Evolutionary conservation across 805 yeast species (phyloP).

Genomic region (Pichia deserticola): DNA sequence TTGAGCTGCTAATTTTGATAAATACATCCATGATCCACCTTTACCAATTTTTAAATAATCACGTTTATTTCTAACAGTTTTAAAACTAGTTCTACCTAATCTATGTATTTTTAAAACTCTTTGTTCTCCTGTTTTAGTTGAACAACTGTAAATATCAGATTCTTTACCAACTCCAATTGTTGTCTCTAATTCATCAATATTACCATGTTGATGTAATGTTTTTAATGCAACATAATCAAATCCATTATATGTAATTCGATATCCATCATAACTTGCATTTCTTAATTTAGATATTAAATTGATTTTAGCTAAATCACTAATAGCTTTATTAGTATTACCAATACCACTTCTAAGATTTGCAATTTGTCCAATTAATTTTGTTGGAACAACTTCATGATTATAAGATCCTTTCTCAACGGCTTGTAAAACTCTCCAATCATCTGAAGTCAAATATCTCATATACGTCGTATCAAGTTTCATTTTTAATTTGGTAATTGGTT

Average conservation of each 20-base stretch:
- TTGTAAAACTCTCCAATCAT: conserved; percentile 81
- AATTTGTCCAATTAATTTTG: conserved; percentile 68
- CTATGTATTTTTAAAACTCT: conserved; percentile 86
- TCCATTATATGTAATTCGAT: conserved; percentile 80
- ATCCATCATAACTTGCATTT: conserved; percentile 95
- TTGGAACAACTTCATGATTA: conserved; percentile 93
- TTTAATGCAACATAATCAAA: conserved; percentile 88
- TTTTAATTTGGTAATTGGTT: conserved; percentile 14
- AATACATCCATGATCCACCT: conserved; percentile 85
- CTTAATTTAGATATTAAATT: conserved; percentile 70
- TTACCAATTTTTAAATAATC: conserved; percentile 76
- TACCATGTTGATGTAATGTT: conserved; percentile 67
- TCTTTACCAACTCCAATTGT: conserved; percentile 97
- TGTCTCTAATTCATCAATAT: conserved; percentile 71
- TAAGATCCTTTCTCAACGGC: conserved; percentile 89
- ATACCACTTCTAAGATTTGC: conserved; percentile 64
- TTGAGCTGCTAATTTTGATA: conserved; percentile 83
- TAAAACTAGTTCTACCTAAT: conserved; percentile 88
- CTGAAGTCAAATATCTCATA: conserved; percentile 87
- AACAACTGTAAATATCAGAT: conserved; percentile 85
- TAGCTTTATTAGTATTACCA: conserved; percentile 69
- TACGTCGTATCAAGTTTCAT: conserved; percentile 93
- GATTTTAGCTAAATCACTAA: conserved; percentile 81
- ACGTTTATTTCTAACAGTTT: conserved; percentile 86
- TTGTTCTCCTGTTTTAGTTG: conserved; percentile 53